phyloP scores from a whole-genome alignment of 208 protist species.

The Wallacemonas sp. region DNA sequence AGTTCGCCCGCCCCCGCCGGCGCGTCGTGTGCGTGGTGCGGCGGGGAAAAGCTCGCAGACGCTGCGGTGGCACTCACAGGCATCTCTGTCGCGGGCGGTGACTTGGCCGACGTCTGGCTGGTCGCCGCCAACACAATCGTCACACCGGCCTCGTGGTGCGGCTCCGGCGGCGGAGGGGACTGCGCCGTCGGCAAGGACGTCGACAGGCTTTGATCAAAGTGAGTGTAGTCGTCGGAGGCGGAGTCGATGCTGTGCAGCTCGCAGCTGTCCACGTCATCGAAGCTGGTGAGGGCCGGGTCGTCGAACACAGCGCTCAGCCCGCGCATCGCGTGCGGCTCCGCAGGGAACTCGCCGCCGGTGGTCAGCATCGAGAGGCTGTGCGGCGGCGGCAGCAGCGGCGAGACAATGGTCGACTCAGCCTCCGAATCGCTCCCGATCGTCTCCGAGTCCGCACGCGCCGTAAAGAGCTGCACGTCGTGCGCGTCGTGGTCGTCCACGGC shows the following conservation, averaged over 20 bases:
- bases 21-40: too few relatives aligned
- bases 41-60: too few relatives aligned
- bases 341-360: neutral
- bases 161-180: neutral
- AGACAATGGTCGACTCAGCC: neutral
- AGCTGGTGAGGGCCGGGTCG: neutral
- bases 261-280: slow-evolving; percentile 14
- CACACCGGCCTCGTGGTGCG: too few relatives aligned
- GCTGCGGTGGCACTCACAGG: too few relatives aligned
- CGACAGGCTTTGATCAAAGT: neutral
- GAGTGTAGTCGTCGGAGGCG: slow-evolving; percentile 16
- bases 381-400: neutral
- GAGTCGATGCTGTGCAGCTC: slow-evolving; percentile 16
- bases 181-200: neutral
- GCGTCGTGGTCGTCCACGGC: neutral
- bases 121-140: neutral
- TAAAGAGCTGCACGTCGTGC: slow-evolving; percentile 3
- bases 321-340: slow-evolving; percentile 6
- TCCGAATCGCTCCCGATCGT: neutral
- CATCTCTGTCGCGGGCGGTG: too few relatives aligned
- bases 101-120: too few relatives aligned
- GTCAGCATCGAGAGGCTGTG: slow-evolving; percentile 4
- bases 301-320: slow-evolving; percentile 13
- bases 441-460: slow-evolving; percentile 1
- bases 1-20: too few relatives aligned